Percentiles rank a stretch among this genome's conserved stretches.
Conservation (phyloP, 352 stramenopile genomes). For the Plasmopara halstedii region DNA sequence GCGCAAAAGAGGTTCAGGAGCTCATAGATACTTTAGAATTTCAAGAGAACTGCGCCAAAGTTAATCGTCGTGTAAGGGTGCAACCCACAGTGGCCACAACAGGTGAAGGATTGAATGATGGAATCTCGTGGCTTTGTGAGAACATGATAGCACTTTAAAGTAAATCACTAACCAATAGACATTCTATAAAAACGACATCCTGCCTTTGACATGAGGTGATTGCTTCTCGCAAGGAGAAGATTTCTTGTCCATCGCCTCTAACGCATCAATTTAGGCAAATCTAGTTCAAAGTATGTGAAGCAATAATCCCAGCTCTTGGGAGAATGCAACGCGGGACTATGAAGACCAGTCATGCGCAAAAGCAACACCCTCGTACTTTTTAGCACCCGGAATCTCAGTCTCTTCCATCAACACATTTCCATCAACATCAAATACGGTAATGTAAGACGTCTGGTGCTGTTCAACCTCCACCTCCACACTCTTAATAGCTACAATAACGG, state of each 20-base stretch:
- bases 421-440: constrained; percentile 91
- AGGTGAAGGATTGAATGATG: constrained; percentile 60
- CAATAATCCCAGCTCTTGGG: constrained; percentile 5
- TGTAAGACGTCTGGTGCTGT: constrained; percentile 87
- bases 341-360: constrained; percentile 81
- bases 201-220: constrained; percentile 4
- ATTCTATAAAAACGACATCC: neutral
- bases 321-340: neutral
- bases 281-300: no score
- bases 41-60: constrained; percentile 37
- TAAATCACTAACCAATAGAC: constrained; percentile 10
- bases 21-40: constrained; percentile 44
- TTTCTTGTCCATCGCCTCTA: no score
- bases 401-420: constrained; percentile 87
- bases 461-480: constrained; percentile 88
- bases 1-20: constrained; percentile 39
- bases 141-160: constrained; percentile 63
- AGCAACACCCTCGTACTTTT: constrained; percentile 92
- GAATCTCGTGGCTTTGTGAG: constrained; percentile 70
- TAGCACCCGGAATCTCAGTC: constrained; percentile 80
- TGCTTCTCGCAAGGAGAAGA: no score
- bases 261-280: no score
- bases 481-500: constrained; percentile 90
- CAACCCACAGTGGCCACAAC: constrained; percentile 73
- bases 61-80: constrained; percentile 44